Evolutionary conservation across 2,329 filamentous ascomycete genomes (phyloP).

Genomic region (Curvularia lunata): DNA sequence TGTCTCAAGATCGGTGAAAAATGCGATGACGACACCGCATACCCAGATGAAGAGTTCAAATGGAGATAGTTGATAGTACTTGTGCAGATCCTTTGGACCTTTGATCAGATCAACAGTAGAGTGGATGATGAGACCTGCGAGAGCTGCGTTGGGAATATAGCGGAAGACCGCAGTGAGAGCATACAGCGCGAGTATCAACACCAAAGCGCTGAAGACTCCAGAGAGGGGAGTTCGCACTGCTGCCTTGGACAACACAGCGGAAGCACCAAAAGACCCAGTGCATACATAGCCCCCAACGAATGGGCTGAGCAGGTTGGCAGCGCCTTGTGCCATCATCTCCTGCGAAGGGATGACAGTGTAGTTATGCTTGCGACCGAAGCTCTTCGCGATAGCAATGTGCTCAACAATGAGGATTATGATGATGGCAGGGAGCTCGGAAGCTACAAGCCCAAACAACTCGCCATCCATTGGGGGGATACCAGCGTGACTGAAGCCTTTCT

Average conservation of each 20-base stretch:
- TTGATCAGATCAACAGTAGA: slow-evolving; percentile 90
- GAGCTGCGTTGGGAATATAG: slow-evolving; percentile 81
- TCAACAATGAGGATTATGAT: slow-evolving; percentile 92
- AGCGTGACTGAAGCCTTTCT: slow-evolving; percentile 82
- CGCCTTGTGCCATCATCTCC: slow-evolving; percentile 89
- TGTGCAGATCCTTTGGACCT: slow-evolving; percentile 83
- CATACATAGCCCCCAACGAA: slow-evolving; percentile 88
- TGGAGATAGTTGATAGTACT: slow-evolving; percentile 90
- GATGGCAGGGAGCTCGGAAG: slow-evolving; percentile 75
- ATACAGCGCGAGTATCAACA: slow-evolving; percentile 87
- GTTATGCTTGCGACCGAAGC: slow-evolving; percentile 89
- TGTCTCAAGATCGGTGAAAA: slow-evolving; percentile 84
- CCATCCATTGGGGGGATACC: slow-evolving; percentile 70
- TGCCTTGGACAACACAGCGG: slow-evolving; percentile 93
- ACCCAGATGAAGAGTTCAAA: slow-evolving; percentile 90
- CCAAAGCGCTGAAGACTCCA: slow-evolving; percentile 79
- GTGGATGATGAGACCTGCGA: slow-evolving; percentile 90
- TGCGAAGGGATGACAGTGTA: slow-evolving; percentile 93
- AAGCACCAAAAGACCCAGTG: slow-evolving; percentile 91
- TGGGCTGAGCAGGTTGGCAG: slow-evolving; percentile 83
- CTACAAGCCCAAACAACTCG: slow-evolving; percentile 70
- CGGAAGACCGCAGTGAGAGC: slow-evolving; percentile 85
- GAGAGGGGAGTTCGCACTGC: slow-evolving; percentile 88
- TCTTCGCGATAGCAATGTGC: slow-evolving; percentile 94
- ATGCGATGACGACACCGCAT: slow-evolving; percentile 81